These are phyloP conservation scores for Wickerhamomyces hampshirensis DNA, from an alignment of 805 yeast genomes.

Conservation along the genomic window DNA sequence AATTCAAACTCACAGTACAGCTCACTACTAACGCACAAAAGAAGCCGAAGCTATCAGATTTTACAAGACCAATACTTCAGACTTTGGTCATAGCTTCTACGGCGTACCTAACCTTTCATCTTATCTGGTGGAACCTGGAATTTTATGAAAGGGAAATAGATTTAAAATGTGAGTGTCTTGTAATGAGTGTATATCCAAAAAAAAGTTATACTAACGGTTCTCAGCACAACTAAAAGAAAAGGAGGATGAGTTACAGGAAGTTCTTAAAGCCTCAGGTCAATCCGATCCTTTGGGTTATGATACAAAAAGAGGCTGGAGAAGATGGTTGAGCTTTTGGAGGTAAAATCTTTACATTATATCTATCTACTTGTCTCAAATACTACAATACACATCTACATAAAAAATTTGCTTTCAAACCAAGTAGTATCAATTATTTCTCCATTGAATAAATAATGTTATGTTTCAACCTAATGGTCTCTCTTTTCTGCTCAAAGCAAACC, in stretches of 20 bases:
- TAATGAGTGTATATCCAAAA: too few species aligned
- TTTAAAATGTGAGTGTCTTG: conserved; percentile 14
- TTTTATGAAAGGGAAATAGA: conserved; percentile 18
- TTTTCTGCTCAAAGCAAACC: too few species aligned
- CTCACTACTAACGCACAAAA: conserved; percentile 4
- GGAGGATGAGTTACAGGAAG: conserved; percentile 10
- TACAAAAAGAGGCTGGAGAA: background rate
- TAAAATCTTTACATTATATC: too few species aligned
- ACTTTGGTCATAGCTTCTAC: conserved; percentile 21
- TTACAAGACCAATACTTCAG: conserved; percentile 20
- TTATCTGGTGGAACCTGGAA: conserved; percentile 24
- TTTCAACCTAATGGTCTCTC: too few species aligned
- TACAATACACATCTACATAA: too few species aligned
- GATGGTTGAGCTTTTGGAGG: background rate
- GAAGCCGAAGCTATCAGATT: conserved; percentile 24
- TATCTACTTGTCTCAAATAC: too few species aligned
- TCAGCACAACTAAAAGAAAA: conserved; percentile 8
- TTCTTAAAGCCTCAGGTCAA: conserved; percentile 3
- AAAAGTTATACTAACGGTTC: conserved; percentile 6
- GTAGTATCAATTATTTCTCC: too few species aligned
- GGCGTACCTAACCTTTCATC: conserved; percentile 19
- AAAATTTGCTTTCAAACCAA: too few species aligned
- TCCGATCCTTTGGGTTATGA: background rate
- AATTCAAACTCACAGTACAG: background rate
- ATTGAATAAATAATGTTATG: too few species aligned